Evolutionary conservation across 1,284 basidiomycete genomes (phyloP).

Genomic region (Malassezia obtusa): DNA sequence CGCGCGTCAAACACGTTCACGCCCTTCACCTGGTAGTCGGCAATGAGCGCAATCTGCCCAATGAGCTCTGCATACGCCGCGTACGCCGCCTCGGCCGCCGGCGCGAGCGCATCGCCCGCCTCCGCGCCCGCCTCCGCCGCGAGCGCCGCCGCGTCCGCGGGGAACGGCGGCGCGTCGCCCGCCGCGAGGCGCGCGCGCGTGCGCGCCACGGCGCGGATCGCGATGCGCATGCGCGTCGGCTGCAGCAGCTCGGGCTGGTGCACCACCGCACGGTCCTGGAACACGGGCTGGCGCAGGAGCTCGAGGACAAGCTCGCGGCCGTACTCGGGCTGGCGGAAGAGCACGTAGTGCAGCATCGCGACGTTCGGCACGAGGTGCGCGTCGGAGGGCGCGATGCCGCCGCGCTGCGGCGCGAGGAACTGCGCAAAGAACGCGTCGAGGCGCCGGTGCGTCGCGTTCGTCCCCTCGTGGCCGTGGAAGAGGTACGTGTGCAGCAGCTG

Average conservation of each 20-base stretch:
- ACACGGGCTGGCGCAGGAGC: constrained; percentile 30
- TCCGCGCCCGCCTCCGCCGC: constrained; percentile 57
- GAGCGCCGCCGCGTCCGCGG: constrained; percentile 55
- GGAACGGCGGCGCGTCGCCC: constrained; percentile 63
- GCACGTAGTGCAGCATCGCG: constrained; percentile 70
- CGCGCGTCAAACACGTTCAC: constrained; percentile 79
- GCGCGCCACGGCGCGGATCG: constrained; percentile 66
- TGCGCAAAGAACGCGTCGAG: constrained; percentile 67
- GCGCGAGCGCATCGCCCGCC: constrained; percentile 54
- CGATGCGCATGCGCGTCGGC: constrained; percentile 57
- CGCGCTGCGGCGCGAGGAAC: constrained; percentile 67
- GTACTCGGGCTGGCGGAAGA: constrained; percentile 75
- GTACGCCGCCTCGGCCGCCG: constrained; percentile 65
- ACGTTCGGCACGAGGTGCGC: constrained; percentile 68
- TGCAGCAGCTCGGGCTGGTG: constrained; percentile 38
- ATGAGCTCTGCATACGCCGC: constrained; percentile 60
- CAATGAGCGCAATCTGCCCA: constrained; percentile 58
- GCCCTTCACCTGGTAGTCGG: constrained; percentile 61
- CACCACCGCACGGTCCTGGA: constrained; percentile 33
- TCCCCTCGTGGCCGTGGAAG: constrained; percentile 77
- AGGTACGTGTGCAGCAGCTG: constrained; percentile 87
- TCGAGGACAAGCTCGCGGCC: constrained; percentile 67
- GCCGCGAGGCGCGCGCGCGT: constrained; percentile 64
- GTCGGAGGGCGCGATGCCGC: constrained; percentile 61
- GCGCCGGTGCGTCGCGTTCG: constrained; percentile 65